Evolutionary conservation across 257 asterid genomes (phyloP).

Genomic region (Plectranthus barbatus): DNA sequence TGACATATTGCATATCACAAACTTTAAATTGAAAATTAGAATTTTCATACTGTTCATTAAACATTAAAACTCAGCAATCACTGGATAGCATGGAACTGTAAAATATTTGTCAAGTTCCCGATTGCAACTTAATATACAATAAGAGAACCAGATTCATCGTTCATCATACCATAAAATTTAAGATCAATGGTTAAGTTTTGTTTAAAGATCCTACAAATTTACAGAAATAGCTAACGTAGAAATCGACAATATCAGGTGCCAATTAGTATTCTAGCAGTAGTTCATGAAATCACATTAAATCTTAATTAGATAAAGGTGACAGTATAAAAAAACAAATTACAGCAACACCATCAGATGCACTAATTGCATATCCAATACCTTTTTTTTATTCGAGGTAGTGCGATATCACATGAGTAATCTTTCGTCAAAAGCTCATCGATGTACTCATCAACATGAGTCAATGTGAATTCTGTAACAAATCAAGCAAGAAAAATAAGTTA

Average conservation of each 20-base stretch:
- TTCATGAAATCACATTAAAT: neutral
- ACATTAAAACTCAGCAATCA: neutral
- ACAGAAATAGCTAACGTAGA: too few relatives aligned
- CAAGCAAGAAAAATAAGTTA: neutral
- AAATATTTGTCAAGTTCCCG: neutral
- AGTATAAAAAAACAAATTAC: neutral
- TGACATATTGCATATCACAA: neutral
- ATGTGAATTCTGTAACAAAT: slow-evolving; percentile 38
- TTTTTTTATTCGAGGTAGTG: slow-evolving; percentile 80
- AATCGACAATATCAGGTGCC: neutral
- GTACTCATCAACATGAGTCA: slow-evolving; percentile 88
- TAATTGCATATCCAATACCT: slow-evolving; percentile 33
- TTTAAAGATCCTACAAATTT: too few relatives aligned
- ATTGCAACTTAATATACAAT: neutral
- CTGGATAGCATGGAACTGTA: neutral
- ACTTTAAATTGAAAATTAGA: neutral
- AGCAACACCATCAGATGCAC: neutral
- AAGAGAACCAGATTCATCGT: neutral
- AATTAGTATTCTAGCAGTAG: neutral
- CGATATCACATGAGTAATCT: slow-evolving; percentile 90
- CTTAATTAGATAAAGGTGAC: neutral
- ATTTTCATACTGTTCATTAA: neutral
- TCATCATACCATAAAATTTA: too few relatives aligned
- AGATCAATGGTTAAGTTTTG: too few relatives aligned
- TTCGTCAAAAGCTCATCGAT: slow-evolving; percentile 76